phyloP scores from a whole-genome alignment of 371 early-diverging fungal species.

The Smittium mucronatum region DNA sequence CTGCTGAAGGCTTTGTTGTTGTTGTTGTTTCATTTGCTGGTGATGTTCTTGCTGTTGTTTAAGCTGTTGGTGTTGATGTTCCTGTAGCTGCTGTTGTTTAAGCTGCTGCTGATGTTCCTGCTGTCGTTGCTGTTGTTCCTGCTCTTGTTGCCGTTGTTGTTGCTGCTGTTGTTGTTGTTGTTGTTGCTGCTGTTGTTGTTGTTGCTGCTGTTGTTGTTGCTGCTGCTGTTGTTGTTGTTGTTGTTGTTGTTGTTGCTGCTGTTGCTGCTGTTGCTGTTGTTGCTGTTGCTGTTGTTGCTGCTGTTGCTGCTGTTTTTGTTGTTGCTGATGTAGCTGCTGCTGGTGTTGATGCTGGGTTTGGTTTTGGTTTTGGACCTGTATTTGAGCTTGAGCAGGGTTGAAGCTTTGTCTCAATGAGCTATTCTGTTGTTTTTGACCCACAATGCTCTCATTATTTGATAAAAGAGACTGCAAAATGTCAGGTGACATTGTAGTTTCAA shows the following conservation, averaged over 20 bases:
- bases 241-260: background rate
- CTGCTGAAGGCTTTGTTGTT: slow-evolving; percentile 3
- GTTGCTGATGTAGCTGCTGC: background rate
- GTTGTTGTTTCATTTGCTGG: background rate
- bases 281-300: background rate
- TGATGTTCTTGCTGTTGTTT: background rate
- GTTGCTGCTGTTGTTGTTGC: slow-evolving; percentile 1
- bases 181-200: slow-evolving; percentile 10
- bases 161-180: slow-evolving; percentile 17
- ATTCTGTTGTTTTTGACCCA: background rate
- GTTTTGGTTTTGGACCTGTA: background rate
- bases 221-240: background rate
- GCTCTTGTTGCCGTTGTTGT: slow-evolving; percentile 11
- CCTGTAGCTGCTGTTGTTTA: background rate
- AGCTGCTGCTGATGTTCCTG: slow-evolving; percentile 20
- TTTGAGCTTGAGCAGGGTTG: background rate
- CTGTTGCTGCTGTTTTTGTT: background rate
- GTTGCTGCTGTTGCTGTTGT: background rate
- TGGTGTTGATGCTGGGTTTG: background rate
- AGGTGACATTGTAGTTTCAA: background rate
- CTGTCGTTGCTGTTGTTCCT: slow-evolving; percentile 19
- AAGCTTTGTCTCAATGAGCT: background rate
- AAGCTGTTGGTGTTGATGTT: background rate
- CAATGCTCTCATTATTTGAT: background rate
- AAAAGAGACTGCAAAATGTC: background rate